phyloP scores from a whole-genome alignment of 2,329 filamentous ascomycete species.

The Calonectria hongkongensis region DNA sequence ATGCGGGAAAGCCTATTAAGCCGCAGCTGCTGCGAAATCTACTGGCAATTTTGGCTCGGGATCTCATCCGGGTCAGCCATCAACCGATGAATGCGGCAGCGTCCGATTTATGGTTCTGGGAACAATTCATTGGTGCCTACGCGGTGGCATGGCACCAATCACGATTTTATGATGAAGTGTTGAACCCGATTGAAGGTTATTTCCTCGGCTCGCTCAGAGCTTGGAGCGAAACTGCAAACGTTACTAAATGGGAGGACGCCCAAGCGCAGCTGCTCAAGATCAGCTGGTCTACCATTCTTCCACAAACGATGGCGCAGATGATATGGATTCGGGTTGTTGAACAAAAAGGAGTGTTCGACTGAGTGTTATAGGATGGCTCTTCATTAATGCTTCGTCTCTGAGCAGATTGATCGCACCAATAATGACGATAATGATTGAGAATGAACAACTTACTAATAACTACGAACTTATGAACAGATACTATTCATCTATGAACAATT shows the following conservation, averaged over 20 bases:
- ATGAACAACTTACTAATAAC: background rate
- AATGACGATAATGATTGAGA: background rate
- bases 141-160: slow-evolving; percentile 13
- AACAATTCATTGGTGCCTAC: slow-evolving; percentile 43
- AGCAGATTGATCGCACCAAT: background rate
- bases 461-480: too few relatives aligned
- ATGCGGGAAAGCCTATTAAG: slow-evolving; percentile 28
- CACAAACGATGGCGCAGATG: background rate
- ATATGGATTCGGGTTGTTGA: background rate
- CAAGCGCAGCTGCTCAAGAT: background rate
- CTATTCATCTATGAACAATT: too few relatives aligned
- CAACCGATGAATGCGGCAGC: background rate
- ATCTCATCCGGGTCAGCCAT: slow-evolving; percentile 28
- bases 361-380: background rate
- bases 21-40: slow-evolving; percentile 30
- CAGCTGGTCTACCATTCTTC: background rate
- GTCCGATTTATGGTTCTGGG: slow-evolving; percentile 48
- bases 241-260: background rate
- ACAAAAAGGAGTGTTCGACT: background rate
- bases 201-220: background rate
- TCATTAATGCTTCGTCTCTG: background rate
- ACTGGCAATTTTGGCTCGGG: slow-evolving; percentile 34
- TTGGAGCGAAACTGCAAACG: background rate
- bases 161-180: background rate
- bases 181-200: background rate